Conservation (phyloP, 257 asterid species). For the Solanum infundibuliforme region DNA sequence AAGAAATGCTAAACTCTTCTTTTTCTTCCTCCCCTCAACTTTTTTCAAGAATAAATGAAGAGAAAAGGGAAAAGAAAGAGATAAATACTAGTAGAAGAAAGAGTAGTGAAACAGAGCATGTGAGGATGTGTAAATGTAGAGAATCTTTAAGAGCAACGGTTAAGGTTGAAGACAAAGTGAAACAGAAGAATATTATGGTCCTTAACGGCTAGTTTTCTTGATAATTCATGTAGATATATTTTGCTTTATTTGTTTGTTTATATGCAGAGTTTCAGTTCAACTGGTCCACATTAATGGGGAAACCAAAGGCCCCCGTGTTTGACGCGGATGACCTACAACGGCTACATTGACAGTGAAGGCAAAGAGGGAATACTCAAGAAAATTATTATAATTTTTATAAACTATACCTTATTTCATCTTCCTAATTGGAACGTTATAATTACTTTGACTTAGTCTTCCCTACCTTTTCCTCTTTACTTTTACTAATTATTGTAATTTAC, state of each 20-base stretch:
- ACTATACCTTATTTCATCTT: not conserved
- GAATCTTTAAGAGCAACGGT: constrained; percentile 10
- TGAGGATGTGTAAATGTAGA: constrained; percentile 10
- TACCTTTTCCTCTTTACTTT: not conserved
- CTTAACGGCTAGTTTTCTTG: constrained; percentile 28
- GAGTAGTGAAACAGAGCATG: constrained; percentile 7
- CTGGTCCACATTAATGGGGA: not conserved
- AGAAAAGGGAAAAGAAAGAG: not conserved
- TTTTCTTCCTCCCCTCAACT: not conserved
- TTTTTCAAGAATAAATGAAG: not conserved
- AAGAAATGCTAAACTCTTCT: not conserved
- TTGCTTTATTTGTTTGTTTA: not conserved
- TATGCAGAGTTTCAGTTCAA: not conserved
- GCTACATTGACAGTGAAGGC: constrained; percentile 20
- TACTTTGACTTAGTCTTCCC: not conserved
- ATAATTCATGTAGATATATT: not conserved
- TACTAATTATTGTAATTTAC: not conserved
- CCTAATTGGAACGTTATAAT: not conserved
- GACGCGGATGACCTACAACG: constrained; percentile 36
- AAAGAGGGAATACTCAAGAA: not conserved
- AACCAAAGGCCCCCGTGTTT: constrained; percentile 23
- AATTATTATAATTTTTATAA: not conserved
- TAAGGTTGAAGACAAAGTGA: constrained; percentile 4
- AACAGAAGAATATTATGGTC: not conserved
- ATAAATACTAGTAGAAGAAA: constrained; percentile 10